Evolutionary conservation across 306 rosid species (phyloP), one percentile per base, ranked within the genome.

Genomic region (Lathyrus sativus): DNA sequence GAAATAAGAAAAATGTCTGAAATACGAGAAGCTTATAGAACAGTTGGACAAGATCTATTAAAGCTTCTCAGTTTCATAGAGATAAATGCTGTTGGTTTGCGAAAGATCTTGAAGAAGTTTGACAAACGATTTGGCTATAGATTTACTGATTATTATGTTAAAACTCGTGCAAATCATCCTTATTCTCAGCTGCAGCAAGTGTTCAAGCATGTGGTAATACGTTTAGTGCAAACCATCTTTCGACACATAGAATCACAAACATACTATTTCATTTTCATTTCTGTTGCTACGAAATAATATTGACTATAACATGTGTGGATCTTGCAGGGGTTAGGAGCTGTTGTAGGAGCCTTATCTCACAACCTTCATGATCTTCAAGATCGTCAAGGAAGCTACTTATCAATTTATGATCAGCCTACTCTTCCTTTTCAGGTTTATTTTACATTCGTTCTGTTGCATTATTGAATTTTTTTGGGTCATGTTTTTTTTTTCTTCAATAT

Each of bases 181-280:
- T 95, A 95, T 74, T 95, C 99, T 29, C 99, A 90, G 83, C 87
- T 95, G 75, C 99, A 95, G 76, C 97, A 95, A 95, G 99, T 95
- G 73, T 90, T 85, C 84, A 95, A 95, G 85, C 97, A 95, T 76
- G 99, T 90, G 97, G 99, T 95, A 90, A 85, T 65, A 56, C 82
- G 71, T 79, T 64, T 70, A 65, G 22, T 49, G 80, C 79, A 48
- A 55, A 65, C 67, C 72, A 31, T 59, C 13, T 9, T 37, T 35
- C 13, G 10, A 35, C 48, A 62, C 67, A 67, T 8, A 28, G 18
- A 44, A 26, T 60, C 29, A 35, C 57, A 29, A 37, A 70, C 10
- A 14, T 53, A 76, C 9, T 18, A 39, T 0, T 38, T 11, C 18
- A 17, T 17, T 61, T 12, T 61, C 17, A 13, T 31, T 13, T 5